Evolutionary conservation across 2,329 filamentous ascomycete genomes (phyloP).

Genomic region (Fusarium subtropicale): DNA sequence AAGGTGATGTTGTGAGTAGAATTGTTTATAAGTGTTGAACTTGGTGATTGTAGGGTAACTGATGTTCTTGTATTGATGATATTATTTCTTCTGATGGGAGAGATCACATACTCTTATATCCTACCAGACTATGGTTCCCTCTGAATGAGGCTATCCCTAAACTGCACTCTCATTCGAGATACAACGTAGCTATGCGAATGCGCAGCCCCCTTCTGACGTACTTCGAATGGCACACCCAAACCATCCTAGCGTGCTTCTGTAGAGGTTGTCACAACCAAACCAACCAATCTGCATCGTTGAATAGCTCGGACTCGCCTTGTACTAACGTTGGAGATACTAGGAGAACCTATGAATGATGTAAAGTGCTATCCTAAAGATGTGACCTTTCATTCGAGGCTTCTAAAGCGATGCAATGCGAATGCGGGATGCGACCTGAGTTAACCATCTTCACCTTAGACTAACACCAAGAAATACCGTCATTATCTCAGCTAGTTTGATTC

Average conservation of each 20-base stretch:
- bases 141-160: constrained; percentile 12
- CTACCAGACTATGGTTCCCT: neutral
- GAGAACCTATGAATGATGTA: neutral
- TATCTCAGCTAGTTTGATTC: neutral
- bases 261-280: constrained; percentile 1
- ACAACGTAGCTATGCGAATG: constrained; percentile 17
- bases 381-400: neutral
- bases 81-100: neutral
- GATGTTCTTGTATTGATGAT: neutral
- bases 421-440: neutral
- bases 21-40: neutral
- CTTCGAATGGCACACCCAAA: constrained; percentile 38
- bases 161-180: constrained; percentile 33
- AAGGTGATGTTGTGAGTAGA: neutral
- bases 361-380: neutral
- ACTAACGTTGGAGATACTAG: neutral
- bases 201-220: constrained; percentile 33
- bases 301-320: constrained; percentile 23
- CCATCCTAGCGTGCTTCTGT: constrained; percentile 20
- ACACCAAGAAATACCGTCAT: neutral
- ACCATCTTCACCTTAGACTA: neutral
- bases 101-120: constrained; percentile 22
- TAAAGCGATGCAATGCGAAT: neutral
- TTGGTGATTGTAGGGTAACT: constrained; percentile 4
- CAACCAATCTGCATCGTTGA: constrained; percentile 9